These are phyloP conservation scores for Betula pendula DNA, from an alignment of 306 rosid species.

Conservation along the genomic window DNA sequence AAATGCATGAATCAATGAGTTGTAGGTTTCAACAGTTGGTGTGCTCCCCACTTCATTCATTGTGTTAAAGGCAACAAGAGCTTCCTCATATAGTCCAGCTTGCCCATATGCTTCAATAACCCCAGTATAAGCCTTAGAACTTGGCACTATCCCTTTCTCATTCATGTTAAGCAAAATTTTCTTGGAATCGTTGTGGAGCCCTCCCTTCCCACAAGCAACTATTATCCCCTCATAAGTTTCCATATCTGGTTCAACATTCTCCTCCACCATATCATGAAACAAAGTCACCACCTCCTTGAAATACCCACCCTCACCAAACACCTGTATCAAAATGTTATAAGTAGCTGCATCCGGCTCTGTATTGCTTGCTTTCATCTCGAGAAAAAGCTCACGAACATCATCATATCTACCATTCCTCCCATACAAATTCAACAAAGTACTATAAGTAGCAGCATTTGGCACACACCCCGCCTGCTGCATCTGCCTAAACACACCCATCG, in stretches of 20 bases:
- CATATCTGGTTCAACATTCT: conserved; percentile 86
- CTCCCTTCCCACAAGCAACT: conserved; percentile 95
- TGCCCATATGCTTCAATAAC: conserved; percentile 87
- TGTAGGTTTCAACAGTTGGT: conserved; percentile 72
- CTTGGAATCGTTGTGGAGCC: conserved; percentile 84
- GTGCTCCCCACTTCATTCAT: conserved; percentile 85
- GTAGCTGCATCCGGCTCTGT: conserved; percentile 84
- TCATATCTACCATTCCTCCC: conserved; percentile 84
- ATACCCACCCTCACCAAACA: conserved; percentile 97
- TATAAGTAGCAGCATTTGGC: conserved; percentile 75
- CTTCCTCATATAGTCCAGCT: conserved; percentile 86
- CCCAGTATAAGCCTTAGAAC: conserved; percentile 78
- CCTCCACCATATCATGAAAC: conserved; percentile 97
- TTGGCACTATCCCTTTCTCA: conserved; percentile 71
- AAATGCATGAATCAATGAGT: conserved; percentile 66
- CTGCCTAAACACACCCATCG: conserved; percentile 82
- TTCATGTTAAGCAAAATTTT: conserved; percentile 70
- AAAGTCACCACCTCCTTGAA: conserved; percentile 93
- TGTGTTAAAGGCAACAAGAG: conserved; percentile 89
- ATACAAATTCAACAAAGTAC: conserved; percentile 76
- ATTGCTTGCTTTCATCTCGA: conserved; percentile 92
- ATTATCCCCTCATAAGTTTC: conserved; percentile 88
- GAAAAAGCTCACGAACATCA: conserved; percentile 91
- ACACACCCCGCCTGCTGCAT: conserved; percentile 91
- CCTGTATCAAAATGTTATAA: conserved; percentile 87